These are phyloP conservation scores for Coniochaeta sp. DNA, from an alignment of 2,329 filamentous ascomycete species.

Conservation along the genomic window DNA sequence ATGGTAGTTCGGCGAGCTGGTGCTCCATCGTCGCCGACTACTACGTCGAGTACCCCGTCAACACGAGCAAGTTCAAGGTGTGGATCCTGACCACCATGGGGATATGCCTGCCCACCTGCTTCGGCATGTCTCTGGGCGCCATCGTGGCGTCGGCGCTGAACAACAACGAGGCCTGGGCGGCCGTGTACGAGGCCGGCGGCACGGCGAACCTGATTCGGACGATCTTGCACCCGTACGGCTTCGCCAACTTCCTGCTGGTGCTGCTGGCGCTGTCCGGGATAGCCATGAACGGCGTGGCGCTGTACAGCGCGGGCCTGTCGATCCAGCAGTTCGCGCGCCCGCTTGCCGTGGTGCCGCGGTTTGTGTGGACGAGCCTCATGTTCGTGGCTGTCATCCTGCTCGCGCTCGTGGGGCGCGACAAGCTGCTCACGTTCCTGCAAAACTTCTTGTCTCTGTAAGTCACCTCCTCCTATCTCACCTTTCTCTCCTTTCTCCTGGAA, in stretches of 20 bases:
- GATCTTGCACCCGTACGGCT: constrained; percentile 35
- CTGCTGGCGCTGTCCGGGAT: constrained; percentile 32
- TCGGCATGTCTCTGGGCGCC: constrained; percentile 39
- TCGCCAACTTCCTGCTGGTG: constrained; percentile 35
- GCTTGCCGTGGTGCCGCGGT: constrained; percentile 33
- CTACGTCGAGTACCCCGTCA: constrained; percentile 38
- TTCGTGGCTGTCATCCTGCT: constrained; percentile 28
- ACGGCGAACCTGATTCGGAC: constrained; percentile 37
- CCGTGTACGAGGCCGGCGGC: constrained; percentile 27
- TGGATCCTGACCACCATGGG: constrained; percentile 40
- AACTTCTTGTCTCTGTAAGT: constrained; percentile 34
- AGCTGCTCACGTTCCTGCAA: constrained; percentile 34
- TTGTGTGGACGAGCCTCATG: constrained; percentile 35
- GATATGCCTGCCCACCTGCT: constrained; percentile 37
- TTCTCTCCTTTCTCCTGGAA: constrained; percentile 32
- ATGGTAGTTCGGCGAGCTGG: constrained; percentile 36
- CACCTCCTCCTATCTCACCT: too few species aligned
- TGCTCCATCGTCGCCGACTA: constrained; percentile 36
- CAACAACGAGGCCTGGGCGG: constrained; percentile 29
- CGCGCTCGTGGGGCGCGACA: constrained; percentile 31
- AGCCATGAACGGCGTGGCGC: constrained; percentile 37
- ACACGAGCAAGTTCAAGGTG: constrained; percentile 36
- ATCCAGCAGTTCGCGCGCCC: constrained; percentile 34
- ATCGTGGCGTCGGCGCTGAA: constrained; percentile 34
- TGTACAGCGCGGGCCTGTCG: constrained; percentile 30